Evolutionary conservation across 2,329 filamentous ascomycete species (phyloP), one percentile per base, ranked within the genome.

Genomic region (Colletotrichum higginsianum): DNA sequence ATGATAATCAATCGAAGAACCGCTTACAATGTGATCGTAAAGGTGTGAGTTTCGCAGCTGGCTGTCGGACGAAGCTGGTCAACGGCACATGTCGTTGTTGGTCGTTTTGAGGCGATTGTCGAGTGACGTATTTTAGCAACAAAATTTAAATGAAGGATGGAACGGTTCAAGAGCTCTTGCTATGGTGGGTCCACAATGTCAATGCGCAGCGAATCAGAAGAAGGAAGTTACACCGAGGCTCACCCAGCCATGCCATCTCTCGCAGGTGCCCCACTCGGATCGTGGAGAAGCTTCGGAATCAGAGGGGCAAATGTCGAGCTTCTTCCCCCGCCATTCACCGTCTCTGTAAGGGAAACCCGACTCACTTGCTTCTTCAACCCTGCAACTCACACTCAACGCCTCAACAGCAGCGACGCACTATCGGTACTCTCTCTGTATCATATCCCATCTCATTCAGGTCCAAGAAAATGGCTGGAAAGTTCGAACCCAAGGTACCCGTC

Each of bases 401-500:
- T 23, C 2, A 40, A 23, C 11, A 11, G 7, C n/a, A 18, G 3
- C 56, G 30, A 30, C 26, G 30, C 40, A n/a, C 11, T n/a, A 9
- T 1, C 13, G 4, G n/a, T 3, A 38, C 9, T 62, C 8, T 1
- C 9, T 62, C 13, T 2, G n/a, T 26, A 35, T 4, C 30, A 55
- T 55, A 2, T 40, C 15, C 35, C 16, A 23, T 15, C 40, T 30
- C 58, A 47, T 12, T 16, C 11, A 44, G n/a, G 15, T 81, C 23
- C 52, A 38, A 35, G 26, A 82, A 69, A 73, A 91, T 91, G 89
- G 80, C 86, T 72, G 88, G 87, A 74, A 92, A 89, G 76, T 97
- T 97, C 77, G 92, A 93, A 80, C 94, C 94, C 53, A 97, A 96
- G 83, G 84, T 85, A 38, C 88, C 93, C 3, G 92, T 96, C 72